phyloP scores from a whole-genome alignment of 495 filamentous ascomycete genomes.

The Penicillium ochrochloron region DNA sequence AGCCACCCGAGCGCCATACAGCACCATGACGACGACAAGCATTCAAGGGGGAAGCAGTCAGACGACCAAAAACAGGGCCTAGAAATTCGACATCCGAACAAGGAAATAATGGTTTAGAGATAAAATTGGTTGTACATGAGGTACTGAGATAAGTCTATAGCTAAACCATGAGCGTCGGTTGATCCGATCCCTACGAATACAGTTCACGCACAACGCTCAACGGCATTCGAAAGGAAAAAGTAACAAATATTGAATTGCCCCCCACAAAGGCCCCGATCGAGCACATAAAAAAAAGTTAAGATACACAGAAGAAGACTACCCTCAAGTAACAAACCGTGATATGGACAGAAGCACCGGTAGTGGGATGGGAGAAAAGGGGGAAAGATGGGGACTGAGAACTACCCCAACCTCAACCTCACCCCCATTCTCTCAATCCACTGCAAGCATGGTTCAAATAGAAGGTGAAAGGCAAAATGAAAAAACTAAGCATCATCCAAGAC shows the following conservation, averaged over 20 bases:
- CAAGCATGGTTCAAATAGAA: slow-evolving; percentile 16
- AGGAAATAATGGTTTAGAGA: not conserved
- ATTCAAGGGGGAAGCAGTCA: not conserved
- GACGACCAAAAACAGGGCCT: not conserved
- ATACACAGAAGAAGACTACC: slow-evolving; percentile 48
- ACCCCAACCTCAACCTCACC: slow-evolving; percentile 13
- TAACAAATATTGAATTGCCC: slow-evolving; percentile 38
- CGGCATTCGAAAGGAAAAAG: slow-evolving; percentile 28
- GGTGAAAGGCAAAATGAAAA: slow-evolving; percentile 15
- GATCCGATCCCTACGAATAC: not conserved
- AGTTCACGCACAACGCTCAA: slow-evolving; percentile 11
- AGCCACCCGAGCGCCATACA: not conserved
- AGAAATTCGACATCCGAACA: not conserved
- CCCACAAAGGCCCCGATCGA: slow-evolving; percentile 35
- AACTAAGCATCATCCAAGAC: slow-evolving; percentile 20
- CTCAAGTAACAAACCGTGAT: slow-evolving; percentile 35
- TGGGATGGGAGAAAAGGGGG: slow-evolving; percentile 18
- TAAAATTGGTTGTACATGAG: slow-evolving; percentile 25
- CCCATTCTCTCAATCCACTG: slow-evolving; percentile 8
- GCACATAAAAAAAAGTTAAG: slow-evolving; percentile 44
- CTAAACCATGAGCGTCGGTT: not conserved
- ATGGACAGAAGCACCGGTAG: slow-evolving; percentile 34
- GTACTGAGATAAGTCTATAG: slow-evolving; percentile 18
- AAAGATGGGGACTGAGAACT: slow-evolving; percentile 1
- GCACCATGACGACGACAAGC: not conserved